A percentile compares a stretch with the other conserved stretches of the same genome.
phyloP scores from a whole-genome alignment of 805 yeast species.

The Candida khao-thaluensis region DNA sequence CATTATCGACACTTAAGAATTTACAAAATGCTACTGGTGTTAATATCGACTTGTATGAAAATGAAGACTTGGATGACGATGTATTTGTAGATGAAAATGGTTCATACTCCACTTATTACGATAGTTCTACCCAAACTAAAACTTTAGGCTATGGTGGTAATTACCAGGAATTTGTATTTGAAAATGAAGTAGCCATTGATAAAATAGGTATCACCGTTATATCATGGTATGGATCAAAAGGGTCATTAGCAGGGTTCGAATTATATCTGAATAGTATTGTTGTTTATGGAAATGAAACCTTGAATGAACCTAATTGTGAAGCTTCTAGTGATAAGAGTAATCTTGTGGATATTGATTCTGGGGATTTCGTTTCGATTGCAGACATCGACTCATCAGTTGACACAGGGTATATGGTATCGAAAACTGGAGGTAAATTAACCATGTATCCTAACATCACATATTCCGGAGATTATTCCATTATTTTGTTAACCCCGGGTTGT shows the following conservation, averaged over 20 bases:
- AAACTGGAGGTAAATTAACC: constrained; percentile 39
- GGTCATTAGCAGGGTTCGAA: constrained; percentile 72
- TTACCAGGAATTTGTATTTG: constrained; percentile 84
- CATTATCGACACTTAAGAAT: constrained; percentile 48
- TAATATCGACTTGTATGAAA: constrained; percentile 24
- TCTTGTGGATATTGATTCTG: constrained; percentile 24
- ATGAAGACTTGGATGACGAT: constrained; percentile 23
- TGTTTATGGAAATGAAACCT: constrained; percentile 71
- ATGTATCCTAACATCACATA: constrained; percentile 68
- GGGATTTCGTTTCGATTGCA: constrained; percentile 32
- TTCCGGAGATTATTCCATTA: constrained; percentile 72
- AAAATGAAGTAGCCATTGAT: constrained; percentile 59
- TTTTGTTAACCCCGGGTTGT: constrained; percentile 89
- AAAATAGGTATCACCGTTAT: constrained; percentile 62
- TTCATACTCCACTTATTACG: constrained; percentile 34
- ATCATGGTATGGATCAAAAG: constrained; percentile 66
- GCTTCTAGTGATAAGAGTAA: constrained; percentile 25
- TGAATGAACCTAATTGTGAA: constrained; percentile 67
- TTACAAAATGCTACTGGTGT: constrained; percentile 29
- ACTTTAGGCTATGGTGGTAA: constrained; percentile 43
- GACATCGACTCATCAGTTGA: constrained; percentile 14
- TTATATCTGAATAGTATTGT: constrained; percentile 59
- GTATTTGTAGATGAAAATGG: constrained; percentile 34
- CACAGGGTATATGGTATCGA: constrained; percentile 30
- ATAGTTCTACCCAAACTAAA: constrained; percentile 31